phyloP scores from a whole-genome alignment of 2,329 filamentous ascomycete species.

The Ophiostoma himal-ulmi region DNA sequence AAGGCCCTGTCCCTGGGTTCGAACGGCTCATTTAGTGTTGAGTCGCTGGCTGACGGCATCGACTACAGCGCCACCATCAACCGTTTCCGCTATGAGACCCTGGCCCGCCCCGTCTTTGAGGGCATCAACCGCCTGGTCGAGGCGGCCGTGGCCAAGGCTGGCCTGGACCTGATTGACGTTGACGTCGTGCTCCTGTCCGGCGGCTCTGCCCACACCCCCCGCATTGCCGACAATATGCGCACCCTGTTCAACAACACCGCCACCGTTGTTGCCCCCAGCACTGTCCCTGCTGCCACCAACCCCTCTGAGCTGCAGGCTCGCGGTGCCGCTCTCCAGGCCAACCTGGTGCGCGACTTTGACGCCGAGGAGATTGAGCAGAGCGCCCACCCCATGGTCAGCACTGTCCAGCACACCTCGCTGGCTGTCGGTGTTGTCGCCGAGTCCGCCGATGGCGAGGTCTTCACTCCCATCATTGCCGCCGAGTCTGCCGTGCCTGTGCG shows the following conservation, averaged over 20 bases:
- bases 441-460: conserved; percentile 60
- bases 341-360: conserved; percentile 90
- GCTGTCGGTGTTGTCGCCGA: conserved; percentile 79
- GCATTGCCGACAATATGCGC: conserved; percentile 76
- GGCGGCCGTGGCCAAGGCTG: conserved; percentile 83
- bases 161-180: conserved; percentile 84
- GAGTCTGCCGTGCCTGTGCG: conserved; percentile 89
- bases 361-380: conserved; percentile 90
- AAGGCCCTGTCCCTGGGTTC: conserved; percentile 83
- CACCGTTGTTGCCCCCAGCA: conserved; percentile 74
- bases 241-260: conserved; percentile 77
- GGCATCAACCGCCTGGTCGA: conserved; percentile 83
- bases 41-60: conserved; percentile 79
- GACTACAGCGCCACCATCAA: conserved; percentile 93
- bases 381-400: conserved; percentile 90
- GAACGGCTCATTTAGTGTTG: conserved; percentile 87
- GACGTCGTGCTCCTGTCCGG: conserved; percentile 92
- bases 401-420: conserved; percentile 81
- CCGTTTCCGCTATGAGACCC: conserved; percentile 84
- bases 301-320: conserved; percentile 84
- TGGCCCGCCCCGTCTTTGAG: conserved; percentile 78
- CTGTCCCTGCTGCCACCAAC: conserved; percentile 73
- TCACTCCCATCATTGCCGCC: conserved; percentile 73
- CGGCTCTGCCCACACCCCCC: conserved; percentile 87
- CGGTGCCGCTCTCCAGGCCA: conserved; percentile 92